Percentiles rank a stretch among this genome's conserved stretches.
These are phyloP conservation scores for Russula dissimulans DNA, from an alignment of 768 basidiomycete species.

Conservation along the genomic window DNA sequence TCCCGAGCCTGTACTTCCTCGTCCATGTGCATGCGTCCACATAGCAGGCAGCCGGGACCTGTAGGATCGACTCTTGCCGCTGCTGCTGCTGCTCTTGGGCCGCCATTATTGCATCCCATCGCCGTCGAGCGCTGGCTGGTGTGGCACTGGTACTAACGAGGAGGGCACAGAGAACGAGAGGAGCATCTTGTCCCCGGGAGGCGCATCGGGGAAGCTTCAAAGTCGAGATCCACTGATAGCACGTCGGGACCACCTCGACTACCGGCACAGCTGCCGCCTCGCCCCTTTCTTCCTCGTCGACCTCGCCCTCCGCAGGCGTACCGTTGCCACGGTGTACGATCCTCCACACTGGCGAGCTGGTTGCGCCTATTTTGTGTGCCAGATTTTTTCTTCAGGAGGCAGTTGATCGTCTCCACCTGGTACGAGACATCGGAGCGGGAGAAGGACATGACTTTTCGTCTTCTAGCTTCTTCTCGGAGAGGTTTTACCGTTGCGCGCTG, in stretches of 20 bases:
- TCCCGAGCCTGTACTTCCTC: slow-evolving; percentile 58
- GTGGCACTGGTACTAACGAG: slow-evolving; percentile 21
- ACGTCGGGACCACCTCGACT: slow-evolving; percentile 34
- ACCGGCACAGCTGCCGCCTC: slow-evolving; percentile 23
- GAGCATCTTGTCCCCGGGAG: no score
- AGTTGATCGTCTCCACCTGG: no score
- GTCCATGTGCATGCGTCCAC: slow-evolving; percentile 45
- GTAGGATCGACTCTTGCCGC: neutral
- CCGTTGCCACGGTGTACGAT: slow-evolving; percentile 19
- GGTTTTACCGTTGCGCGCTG: slow-evolving; percentile 42
- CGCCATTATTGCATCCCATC: slow-evolving; percentile 16
- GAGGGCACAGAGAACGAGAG: neutral
- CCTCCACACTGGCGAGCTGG: no score
- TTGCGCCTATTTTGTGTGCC: no score
- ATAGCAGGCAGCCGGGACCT: slow-evolving; percentile 34
- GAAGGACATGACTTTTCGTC: slow-evolving; percentile 50
- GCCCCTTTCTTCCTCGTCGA: slow-evolving; percentile 33
- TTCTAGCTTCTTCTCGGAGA: slow-evolving; percentile 76
- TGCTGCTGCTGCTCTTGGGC: neutral
- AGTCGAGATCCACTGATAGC: no score
- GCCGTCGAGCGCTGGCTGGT: slow-evolving; percentile 7
- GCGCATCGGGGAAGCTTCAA: no score
- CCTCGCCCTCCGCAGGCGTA: slow-evolving; percentile 24
- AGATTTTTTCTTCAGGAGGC: no score
- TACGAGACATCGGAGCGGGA: neutral